phyloP scores from a whole-genome alignment of 306 rosid species.

The Canavalia gladiata region DNA sequence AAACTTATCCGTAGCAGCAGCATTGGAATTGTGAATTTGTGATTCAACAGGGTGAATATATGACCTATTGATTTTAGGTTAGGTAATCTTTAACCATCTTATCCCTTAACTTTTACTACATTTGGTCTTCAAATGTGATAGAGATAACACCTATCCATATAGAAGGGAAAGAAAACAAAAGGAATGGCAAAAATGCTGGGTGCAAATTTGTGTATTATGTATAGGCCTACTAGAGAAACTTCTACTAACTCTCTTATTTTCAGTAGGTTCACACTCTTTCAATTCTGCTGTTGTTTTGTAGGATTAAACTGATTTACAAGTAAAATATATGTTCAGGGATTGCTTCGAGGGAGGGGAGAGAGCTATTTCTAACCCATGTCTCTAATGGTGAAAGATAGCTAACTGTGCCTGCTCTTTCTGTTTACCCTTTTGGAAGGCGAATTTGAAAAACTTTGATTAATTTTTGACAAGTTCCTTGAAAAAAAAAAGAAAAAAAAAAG shows the following conservation, averaged over 20 bases:
- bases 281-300: not conserved
- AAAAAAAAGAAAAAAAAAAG: not conserved
- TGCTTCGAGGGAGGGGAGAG: conserved; percentile 12
- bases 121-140: not conserved
- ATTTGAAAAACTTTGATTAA: not conserved
- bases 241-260: not conserved
- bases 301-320: not conserved
- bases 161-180: not conserved
- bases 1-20: not conserved
- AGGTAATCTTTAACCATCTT: conserved; percentile 14
- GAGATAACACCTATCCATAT: not conserved
- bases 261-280: conserved; percentile 8
- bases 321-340: not conserved
- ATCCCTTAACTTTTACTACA: conserved; percentile 5
- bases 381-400: conserved; percentile 2
- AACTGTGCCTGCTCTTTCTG: not conserved
- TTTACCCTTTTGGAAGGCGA: not conserved
- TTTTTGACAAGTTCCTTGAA: not conserved
- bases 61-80: not conserved
- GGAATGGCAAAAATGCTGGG: not conserved
- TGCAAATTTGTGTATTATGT: not conserved
- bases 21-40: conserved; percentile 2
- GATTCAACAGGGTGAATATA: not conserved
- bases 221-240: not conserved
- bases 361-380: conserved; percentile 7